Base-by-base conservation (phyloP, 2,329 filamentous ascomycete species). In the Pseudocercospora vitis region DNA sequence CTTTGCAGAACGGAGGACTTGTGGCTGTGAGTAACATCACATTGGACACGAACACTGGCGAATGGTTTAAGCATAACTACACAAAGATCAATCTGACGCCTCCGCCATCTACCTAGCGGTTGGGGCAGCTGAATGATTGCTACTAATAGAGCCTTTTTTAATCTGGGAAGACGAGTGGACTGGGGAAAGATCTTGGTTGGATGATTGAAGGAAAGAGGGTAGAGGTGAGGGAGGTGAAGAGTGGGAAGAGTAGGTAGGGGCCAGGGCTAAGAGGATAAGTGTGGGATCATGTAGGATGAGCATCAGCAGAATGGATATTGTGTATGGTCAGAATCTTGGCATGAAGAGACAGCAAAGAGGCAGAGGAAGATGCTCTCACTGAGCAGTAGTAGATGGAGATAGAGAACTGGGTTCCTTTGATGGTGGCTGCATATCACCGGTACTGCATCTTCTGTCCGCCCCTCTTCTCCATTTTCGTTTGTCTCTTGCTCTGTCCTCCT, bases 381-480 rank as follows among this genome's bases (percentile, higher is more conserved):
- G 42, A 14, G 26, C 42, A 19, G 42, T 45, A 45, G n/a, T 19
- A 14, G 12, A 19, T n/a, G 24, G 18, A 42, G 18, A 29, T 29
- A 29, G 21, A 26, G 18, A 42, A n/a, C 4, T 24, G 16, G 37
- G 40, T 52, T 46, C 29, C 40, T 35, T 31, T 21, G 7, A 21
- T 28, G 33, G 14, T 39, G 16, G 24, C 18, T 28, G 32, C 28
- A 39, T 26, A 51, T 64, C 56, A 78, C 45, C 76, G 70, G 64
- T 78, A 78, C 59, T 71, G 68, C 56, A 78, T 67, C 62, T 69
- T 74, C 66, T 78, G 76, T 1, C 75, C 76, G 28, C 76, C 76
- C 50, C 76, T 71, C 73, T 78, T 78, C 67, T 79, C 77, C 70
- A 79, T 67, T 69, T 79, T 79, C 11, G 71, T 69, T 65, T 77